These are phyloP conservation scores for Pyrenophora teres DNA, from an alignment of 2,329 filamentous ascomycete species.

Conservation along the genomic window DNA sequence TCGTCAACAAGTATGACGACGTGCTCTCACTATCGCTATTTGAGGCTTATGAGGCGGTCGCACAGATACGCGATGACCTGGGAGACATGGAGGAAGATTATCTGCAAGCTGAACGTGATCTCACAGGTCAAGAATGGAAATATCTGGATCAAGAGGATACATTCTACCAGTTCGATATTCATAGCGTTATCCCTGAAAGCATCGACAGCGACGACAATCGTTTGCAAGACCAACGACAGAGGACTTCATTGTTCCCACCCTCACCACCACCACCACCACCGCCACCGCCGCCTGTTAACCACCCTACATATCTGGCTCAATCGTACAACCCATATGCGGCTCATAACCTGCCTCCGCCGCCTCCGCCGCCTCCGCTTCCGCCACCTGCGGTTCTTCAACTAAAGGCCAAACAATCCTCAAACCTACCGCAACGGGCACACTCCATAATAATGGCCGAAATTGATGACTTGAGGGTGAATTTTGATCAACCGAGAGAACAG, in stretches of 20 bases:
- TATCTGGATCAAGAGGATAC: conserved; percentile 23
- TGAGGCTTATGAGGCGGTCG: conserved; percentile 5
- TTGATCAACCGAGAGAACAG: background rate
- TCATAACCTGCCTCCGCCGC: background rate
- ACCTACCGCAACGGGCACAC: background rate
- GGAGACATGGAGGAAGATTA: conserved; percentile 26
- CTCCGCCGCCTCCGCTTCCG: conserved; percentile 1
- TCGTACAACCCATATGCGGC: background rate
- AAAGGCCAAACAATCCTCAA: no score
- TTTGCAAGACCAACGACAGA: background rate
- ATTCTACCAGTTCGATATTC: conserved; percentile 26
- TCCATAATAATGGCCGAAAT: background rate
- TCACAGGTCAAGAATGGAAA: conserved; percentile 24
- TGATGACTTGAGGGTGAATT: background rate
- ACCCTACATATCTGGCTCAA: background rate
- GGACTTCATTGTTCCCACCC: background rate
- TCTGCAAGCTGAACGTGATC: conserved; percentile 15
- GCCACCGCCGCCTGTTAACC: background rate
- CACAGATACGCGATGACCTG: conserved; percentile 17
- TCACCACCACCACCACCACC: background rate
- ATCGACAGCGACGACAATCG: background rate
- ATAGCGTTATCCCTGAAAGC: background rate
- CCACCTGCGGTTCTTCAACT: background rate
- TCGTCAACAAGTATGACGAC: background rate
- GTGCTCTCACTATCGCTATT: background rate